Conservation (phyloP, 768 basidiomycete species). For the Phanerodontia chrysosporium region DNA sequence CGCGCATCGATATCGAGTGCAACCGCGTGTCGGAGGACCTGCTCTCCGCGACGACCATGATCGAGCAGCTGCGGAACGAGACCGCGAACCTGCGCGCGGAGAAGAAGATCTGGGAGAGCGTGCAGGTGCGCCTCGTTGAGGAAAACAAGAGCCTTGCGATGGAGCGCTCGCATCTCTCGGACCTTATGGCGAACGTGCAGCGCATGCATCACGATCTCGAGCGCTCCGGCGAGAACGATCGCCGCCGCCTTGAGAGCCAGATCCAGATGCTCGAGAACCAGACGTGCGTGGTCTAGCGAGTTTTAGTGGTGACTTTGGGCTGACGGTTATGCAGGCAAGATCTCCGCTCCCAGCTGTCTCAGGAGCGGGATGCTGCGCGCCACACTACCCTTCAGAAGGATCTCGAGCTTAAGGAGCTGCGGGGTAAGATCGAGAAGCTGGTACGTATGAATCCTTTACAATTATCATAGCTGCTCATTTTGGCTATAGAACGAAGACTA, state of each 20-base stretch:
- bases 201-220: slow-evolving; percentile 89
- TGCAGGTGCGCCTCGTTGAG: slow-evolving; percentile 76
- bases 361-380: slow-evolving; percentile 73
- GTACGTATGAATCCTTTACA: slow-evolving; percentile 32
- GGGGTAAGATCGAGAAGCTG: slow-evolving; percentile 62
- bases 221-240: slow-evolving; percentile 77
- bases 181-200: slow-evolving; percentile 86
- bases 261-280: slow-evolving; percentile 76
- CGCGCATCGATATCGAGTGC: slow-evolving; percentile 71
- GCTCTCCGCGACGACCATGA: slow-evolving; percentile 48
- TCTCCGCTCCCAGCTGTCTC: slow-evolving; percentile 58
- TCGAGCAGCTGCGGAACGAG: slow-evolving; percentile 82
- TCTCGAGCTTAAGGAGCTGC: slow-evolving; percentile 72
- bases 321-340: slow-evolving; percentile 53
- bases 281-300: slow-evolving; percentile 44
- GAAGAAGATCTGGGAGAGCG: slow-evolving; percentile 89
- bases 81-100: slow-evolving; percentile 86
- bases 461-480: not conserved
- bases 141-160: slow-evolving; percentile 78
- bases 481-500: slow-evolving; percentile 52
- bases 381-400: slow-evolving; percentile 78
- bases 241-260: slow-evolving; percentile 75
- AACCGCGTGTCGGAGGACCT: slow-evolving; percentile 67
- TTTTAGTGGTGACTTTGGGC: not conserved
- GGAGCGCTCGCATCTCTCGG: slow-evolving; percentile 82